Evolutionary conservation across 805 yeast species (phyloP), one percentile per base, ranked within the genome.

Genomic region (Metschnikowia kunwiensis): DNA sequence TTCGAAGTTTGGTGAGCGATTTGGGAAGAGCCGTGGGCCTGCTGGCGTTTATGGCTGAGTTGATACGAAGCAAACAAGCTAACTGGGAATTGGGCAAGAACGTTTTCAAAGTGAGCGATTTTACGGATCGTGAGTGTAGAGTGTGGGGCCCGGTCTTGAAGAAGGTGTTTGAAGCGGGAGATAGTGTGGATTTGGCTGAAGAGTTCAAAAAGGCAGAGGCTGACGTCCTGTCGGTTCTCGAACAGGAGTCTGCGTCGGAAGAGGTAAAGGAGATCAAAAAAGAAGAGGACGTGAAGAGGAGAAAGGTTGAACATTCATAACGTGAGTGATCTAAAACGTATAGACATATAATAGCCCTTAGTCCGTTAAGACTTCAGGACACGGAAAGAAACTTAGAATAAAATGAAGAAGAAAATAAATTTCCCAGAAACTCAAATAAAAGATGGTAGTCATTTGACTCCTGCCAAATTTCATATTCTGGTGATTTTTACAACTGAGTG

Each of bases 1-100:
- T 93, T 32, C 74, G 99, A 47, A 83, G 96, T 2, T 64, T 93
- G 36, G 72, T 93, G 32, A 86, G 95, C 60, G 99, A 93, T 53
- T 69, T 86, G 28, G 97, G 95, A 2, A 75, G 83, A 42, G 83
- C 91, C 0, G 63, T 89, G 54, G 80, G 82, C 12, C 78, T 89
- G 0, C 77, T 86, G 17, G 86, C 95, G 0, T 87, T 87, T 54
- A 89, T 93, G 96, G 95, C 83, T 7, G 79, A 78, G 47, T 72
- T 93, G 38, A 72, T 78, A 7, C 75, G 99, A 53, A 56, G 65
- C 7, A 69, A 74, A 37, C 98, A 94, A 60, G 86, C 86, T 2
- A 83, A 83, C 30, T 93, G 97, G 96, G 78, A 75, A 25, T 60
- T 91, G 29, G 80, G 76, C 1, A 75, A 75, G 43, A 77, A 79